phyloP scores from a whole-genome alignment of 257 asterid genomes.

The Osmanthus fragrans region DNA sequence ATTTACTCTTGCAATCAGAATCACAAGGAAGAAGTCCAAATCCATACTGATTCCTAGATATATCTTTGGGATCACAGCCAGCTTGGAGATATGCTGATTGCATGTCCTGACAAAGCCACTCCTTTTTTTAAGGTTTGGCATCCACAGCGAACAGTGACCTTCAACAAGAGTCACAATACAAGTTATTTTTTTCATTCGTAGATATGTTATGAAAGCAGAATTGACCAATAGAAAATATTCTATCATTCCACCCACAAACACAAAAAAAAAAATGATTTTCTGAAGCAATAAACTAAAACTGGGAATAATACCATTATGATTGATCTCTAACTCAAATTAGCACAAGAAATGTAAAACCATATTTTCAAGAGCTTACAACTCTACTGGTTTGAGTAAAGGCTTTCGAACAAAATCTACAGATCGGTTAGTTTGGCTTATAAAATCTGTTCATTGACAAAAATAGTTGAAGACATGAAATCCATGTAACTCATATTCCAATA shows the following conservation, averaged over 20 bases:
- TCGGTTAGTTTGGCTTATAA: neutral
- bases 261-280: neutral
- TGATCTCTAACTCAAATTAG: neutral
- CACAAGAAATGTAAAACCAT: neutral
- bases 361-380: neutral
- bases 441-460: neutral
- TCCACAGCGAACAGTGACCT: constrained; percentile 79
- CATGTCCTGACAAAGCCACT: constrained; percentile 78
- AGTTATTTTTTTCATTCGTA: too few species aligned
- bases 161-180: too few species aligned
- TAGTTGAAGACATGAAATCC: too few species aligned
- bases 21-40: constrained; percentile 77
- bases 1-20: constrained; percentile 61
- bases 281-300: neutral
- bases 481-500: neutral
- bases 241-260: neutral
- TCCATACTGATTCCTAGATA: constrained; percentile 69
- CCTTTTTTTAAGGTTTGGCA: constrained; percentile 83
- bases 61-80: constrained; percentile 67
- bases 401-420: neutral
- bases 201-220: too few species aligned
- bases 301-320: neutral
- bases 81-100: constrained; percentile 56
- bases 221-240: too few species aligned
- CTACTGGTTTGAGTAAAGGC: neutral